These are phyloP conservation scores for Linaria vulgaris DNA, from an alignment of 257 asterid genomes.

Conservation along the genomic window DNA sequence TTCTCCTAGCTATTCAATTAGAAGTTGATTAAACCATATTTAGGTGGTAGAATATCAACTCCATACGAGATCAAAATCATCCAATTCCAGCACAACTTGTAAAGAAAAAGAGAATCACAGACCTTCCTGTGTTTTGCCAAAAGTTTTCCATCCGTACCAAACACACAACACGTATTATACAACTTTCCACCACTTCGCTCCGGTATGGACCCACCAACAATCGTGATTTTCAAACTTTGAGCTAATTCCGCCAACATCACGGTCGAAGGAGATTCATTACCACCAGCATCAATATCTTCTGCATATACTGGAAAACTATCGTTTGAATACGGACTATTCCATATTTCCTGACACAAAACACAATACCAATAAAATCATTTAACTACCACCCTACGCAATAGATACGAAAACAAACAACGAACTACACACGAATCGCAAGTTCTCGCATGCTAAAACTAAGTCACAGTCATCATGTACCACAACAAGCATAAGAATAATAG, in stretches of 20 bases:
- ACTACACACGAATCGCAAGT: slow-evolving; percentile 5
- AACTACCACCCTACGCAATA: slow-evolving; percentile 12
- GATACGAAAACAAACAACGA: slow-evolving; percentile 1
- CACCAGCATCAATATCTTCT: slow-evolving; percentile 79
- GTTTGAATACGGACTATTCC: slow-evolving; percentile 86
- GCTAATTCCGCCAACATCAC: slow-evolving; percentile 75
- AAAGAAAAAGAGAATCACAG: background rate
- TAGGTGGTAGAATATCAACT: background rate
- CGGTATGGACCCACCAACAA: slow-evolving; percentile 85
- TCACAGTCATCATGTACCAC: no score
- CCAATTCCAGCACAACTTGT: background rate
- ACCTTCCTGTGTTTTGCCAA: slow-evolving; percentile 81
- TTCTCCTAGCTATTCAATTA: background rate
- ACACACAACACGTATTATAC: slow-evolving; percentile 78
- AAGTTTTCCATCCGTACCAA: slow-evolving; percentile 69
- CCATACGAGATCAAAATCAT: slow-evolving; percentile 7
- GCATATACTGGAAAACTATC: slow-evolving; percentile 80
- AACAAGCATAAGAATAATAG: slow-evolving; percentile 8
- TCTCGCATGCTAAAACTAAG: background rate
- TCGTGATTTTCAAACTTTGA: slow-evolving; percentile 57
- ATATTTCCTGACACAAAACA: slow-evolving; percentile 63
- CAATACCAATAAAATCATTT: slow-evolving; percentile 16
- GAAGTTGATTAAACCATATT: slow-evolving; percentile 10
- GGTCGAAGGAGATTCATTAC: slow-evolving; percentile 68
- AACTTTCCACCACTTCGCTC: slow-evolving; percentile 64